A percentile compares a stretch with the other conserved stretches of the same genome.
Evolutionary conservation across 139 green algal genomes (phyloP).

Genomic region (Chlorella sorokiniana): DNA sequence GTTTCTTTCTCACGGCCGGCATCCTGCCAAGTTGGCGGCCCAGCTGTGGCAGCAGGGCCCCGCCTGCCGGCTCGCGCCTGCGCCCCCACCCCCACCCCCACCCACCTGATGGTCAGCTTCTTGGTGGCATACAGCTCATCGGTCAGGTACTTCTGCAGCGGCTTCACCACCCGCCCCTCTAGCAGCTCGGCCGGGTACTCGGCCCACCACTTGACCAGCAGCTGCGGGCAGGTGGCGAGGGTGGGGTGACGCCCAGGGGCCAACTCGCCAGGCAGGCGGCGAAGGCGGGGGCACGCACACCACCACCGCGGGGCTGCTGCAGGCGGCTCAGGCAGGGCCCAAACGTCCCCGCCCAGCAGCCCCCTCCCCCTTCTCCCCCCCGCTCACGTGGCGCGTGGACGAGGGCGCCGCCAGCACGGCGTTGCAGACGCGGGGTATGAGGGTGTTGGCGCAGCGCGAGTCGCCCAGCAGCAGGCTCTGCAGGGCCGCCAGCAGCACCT

Average conservation of each 20-base stretch:
- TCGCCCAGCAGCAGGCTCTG: conserved; percentile 83
- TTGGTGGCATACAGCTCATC: conserved; percentile 86
- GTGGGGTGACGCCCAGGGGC: not conserved
- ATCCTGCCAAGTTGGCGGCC: not conserved
- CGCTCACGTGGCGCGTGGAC: conserved; percentile 60
- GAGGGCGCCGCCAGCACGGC: conserved; percentile 69
- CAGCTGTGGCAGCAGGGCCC: not conserved
- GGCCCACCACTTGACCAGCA: conserved; percentile 87
- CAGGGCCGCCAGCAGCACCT: conserved; percentile 81
- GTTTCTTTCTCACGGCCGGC: not conserved
- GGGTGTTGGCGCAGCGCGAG: conserved; percentile 55
- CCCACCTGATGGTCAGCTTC: conserved; percentile 76
- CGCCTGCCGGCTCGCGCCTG: not conserved
- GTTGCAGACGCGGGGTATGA: conserved; percentile 81
- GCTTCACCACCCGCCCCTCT: conserved; percentile 64
- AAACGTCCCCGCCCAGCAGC: not conserved
- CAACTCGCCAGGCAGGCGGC: not conserved
- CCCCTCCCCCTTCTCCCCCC: too few species aligned
- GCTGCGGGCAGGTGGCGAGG: conserved; percentile 46
- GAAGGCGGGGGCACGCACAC: too few species aligned
- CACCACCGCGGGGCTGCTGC: too few species aligned
- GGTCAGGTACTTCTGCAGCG: conserved; percentile 76
- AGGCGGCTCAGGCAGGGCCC: too few species aligned
- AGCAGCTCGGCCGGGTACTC: conserved; percentile 80
- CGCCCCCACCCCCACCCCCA: not conserved